Conservation (phyloP, 2,329 filamentous ascomycete species). For the Fusarium xylarioides region DNA sequence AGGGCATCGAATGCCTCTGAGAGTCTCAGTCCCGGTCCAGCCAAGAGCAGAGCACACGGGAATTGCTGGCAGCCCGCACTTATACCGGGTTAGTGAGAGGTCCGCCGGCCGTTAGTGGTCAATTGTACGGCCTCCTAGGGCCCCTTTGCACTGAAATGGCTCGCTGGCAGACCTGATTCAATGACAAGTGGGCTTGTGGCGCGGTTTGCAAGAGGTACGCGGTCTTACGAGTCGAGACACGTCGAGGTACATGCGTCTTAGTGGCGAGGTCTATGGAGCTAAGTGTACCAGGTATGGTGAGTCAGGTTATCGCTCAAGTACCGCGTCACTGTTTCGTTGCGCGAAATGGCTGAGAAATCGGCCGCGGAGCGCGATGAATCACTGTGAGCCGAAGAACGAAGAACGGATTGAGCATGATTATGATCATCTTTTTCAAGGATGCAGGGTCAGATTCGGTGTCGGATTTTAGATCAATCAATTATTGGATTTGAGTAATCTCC, state of each 20-base stretch:
- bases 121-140: constrained; percentile 13
- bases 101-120: constrained; percentile 28
- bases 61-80: constrained; percentile 25
- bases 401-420: not conserved
- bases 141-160: constrained; percentile 30
- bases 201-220: constrained; percentile 34
- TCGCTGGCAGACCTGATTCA: constrained; percentile 22
- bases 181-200: constrained; percentile 31
- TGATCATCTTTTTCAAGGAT: not conserved
- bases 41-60: constrained; percentile 16
- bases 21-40: not conserved
- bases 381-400: constrained; percentile 23
- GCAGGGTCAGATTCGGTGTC: constrained; percentile 9
- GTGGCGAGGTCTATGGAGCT: constrained; percentile 5
- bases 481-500: constrained; percentile 2
- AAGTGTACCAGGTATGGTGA: constrained; percentile 30
- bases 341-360: constrained; percentile 22
- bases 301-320: constrained; percentile 34
- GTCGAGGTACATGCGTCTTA: constrained; percentile 24
- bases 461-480: constrained; percentile 12
- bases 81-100: constrained; percentile 31
- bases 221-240: constrained; percentile 31
- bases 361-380: constrained; percentile 17
- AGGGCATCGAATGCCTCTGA: constrained; percentile 37
- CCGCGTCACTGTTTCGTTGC: constrained; percentile 11